Evolutionary conservation across 768 basidiomycete species (phyloP).

Genomic region (Rhizopogon sp.): DNA sequence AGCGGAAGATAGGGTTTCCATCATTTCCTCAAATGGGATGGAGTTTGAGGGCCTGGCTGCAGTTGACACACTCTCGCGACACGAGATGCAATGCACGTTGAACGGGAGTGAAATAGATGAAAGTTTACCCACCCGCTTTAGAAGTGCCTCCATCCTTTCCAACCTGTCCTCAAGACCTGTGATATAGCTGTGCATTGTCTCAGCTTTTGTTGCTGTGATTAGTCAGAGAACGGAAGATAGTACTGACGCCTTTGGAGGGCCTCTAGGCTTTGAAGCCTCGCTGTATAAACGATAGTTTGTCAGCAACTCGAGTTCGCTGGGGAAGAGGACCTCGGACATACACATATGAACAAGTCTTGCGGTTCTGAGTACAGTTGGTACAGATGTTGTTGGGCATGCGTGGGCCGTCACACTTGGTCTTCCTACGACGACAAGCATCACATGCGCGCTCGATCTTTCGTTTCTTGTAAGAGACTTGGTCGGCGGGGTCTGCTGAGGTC

Average conservation of each 20-base stretch:
- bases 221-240: not conserved
- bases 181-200: conserved; percentile 39
- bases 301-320: conserved; percentile 1
- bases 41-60: not conserved
- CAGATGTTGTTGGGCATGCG: conserved; percentile 46
- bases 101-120: not conserved
- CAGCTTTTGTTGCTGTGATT: not conserved
- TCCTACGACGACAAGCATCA: conserved; percentile 53
- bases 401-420: conserved; percentile 59
- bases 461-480: conserved; percentile 27
- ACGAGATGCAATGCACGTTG: not conserved
- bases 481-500: conserved; percentile 1
- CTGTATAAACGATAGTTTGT: conserved; percentile 22
- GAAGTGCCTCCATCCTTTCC: conserved; percentile 49
- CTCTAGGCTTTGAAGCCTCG: conserved; percentile 61
- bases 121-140: conserved; percentile 40
- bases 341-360: conserved; percentile 58
- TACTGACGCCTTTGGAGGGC: conserved; percentile 64
- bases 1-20: not conserved
- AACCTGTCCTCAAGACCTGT: conserved; percentile 54
- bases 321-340: conserved; percentile 24
- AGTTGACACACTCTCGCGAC: not conserved
- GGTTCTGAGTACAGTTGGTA: conserved; percentile 49
- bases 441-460: conserved; percentile 53
- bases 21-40: not conserved